Percentiles rank a stretch among this genome's conserved stretches.
Evolutionary conservation across 208 protist genomes (phyloP).

Genomic region (Trypanosoma lewisi): DNA sequence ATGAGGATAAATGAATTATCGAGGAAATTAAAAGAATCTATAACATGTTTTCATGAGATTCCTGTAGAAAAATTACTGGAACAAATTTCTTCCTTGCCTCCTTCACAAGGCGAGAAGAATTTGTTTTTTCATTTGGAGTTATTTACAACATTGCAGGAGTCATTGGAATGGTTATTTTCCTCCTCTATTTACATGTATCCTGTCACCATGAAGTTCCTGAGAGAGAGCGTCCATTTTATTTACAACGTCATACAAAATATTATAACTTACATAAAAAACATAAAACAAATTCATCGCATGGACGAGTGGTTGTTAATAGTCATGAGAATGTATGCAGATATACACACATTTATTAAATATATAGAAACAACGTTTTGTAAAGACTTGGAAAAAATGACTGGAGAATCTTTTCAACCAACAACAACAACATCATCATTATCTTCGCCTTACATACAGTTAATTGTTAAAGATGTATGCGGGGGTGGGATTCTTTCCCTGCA

Average conservation of each 20-base stretch:
- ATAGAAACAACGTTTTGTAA: conserved; percentile 18
- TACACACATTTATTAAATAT: conserved; percentile 20
- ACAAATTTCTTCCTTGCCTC: not conserved
- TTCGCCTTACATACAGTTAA: conserved; percentile 13
- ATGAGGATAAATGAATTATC: conserved; percentile 55
- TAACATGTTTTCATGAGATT: not conserved
- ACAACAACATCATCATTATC: too few species aligned
- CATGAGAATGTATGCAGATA: conserved; percentile 1
- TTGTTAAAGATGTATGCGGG: conserved; percentile 18
- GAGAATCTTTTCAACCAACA: too few species aligned
- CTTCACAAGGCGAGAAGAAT: too few species aligned
- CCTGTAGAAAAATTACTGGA: conserved; percentile 7
- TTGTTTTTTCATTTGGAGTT: conserved; percentile 27
- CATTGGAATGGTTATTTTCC: conserved; percentile 42
- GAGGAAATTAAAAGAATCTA: conserved; percentile 8
- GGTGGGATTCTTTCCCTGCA: conserved; percentile 25
- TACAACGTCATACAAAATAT: conserved; percentile 6
- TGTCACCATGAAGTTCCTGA: conserved; percentile 42
- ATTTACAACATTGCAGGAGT: conserved; percentile 27
- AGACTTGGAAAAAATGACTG: conserved; percentile 11
- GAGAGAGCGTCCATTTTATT: conserved; percentile 17
- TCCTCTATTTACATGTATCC: conserved; percentile 39
- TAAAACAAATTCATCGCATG: conserved; percentile 7
- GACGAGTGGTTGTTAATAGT: conserved; percentile 19
- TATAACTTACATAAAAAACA: conserved; percentile 2